Conservation (phyloP, 352 stramenopile species). For the Phytophthora tubulina region DNA sequence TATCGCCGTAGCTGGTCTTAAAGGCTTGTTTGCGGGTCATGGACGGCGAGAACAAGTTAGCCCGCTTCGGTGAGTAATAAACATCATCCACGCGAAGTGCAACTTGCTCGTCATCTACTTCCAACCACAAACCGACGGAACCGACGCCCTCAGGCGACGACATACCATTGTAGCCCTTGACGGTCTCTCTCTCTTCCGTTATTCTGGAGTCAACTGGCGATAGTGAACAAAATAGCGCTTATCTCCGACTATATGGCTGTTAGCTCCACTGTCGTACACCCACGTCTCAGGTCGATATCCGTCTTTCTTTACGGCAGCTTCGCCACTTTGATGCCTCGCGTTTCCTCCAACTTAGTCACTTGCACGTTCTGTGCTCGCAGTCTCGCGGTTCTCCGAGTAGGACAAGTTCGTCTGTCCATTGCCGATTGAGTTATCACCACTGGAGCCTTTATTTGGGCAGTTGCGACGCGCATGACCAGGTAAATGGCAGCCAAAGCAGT, state of each 20-base stretch:
- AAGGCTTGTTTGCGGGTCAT: background rate
- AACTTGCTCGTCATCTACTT: background rate
- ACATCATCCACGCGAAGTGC: background rate
- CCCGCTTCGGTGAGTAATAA: background rate
- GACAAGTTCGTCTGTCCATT: too few species aligned
- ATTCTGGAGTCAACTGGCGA: background rate
- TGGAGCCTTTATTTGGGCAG: too few species aligned
- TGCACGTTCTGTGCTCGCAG: too few species aligned
- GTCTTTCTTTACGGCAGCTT: too few species aligned
- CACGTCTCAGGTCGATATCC: slow-evolving; percentile 3
- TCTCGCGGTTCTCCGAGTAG: too few species aligned
- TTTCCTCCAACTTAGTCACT: too few species aligned
- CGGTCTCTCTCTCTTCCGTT: background rate
- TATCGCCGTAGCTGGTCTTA: background rate
- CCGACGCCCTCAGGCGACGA: background rate
- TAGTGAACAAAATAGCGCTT: slow-evolving; percentile 15
- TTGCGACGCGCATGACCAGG: too few species aligned
- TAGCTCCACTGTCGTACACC: slow-evolving; percentile 10
- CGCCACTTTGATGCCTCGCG: too few species aligned
- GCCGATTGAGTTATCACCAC: too few species aligned
- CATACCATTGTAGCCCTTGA: slow-evolving; percentile 7
- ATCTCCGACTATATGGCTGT: slow-evolving; percentile 1
- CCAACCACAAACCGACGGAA: slow-evolving; percentile 10
- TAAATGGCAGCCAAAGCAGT: too few species aligned
- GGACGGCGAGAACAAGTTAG: slow-evolving; percentile 1